These are phyloP conservation scores for Wickerhamomyces bovis DNA, from an alignment of 805 yeast species.

Conservation along the genomic window DNA sequence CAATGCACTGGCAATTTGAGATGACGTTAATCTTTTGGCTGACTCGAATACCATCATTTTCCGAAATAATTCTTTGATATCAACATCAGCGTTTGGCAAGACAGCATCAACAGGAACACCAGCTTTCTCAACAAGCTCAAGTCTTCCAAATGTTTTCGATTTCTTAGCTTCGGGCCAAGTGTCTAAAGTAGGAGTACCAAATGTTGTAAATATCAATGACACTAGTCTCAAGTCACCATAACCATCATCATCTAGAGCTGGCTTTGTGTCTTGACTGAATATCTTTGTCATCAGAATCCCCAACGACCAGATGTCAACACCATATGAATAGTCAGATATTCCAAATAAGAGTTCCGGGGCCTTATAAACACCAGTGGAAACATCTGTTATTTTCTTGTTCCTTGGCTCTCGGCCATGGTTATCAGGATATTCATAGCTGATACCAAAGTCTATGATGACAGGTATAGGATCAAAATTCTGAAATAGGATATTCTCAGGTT, in stretches of 20 bases:
- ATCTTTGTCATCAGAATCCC: conserved; percentile 59
- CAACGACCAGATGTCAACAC: conserved; percentile 67
- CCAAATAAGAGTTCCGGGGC: conserved; percentile 74
- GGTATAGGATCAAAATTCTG: conserved; percentile 26
- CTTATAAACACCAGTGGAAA: conserved; percentile 61
- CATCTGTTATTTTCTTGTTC: conserved; percentile 39
- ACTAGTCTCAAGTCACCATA: conserved; percentile 54
- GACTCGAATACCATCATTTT: conserved; percentile 40
- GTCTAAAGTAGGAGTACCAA: conserved; percentile 57
- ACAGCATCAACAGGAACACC: conserved; percentile 22
- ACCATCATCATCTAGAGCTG: conserved; percentile 33
- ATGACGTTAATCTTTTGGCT: conserved; percentile 26
- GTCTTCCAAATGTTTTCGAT: conserved; percentile 30
- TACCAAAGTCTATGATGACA: conserved; percentile 38
- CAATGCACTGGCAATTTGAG: conserved; percentile 10
- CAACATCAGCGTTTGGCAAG: conserved; percentile 30
- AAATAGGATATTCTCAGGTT: conserved; percentile 73
- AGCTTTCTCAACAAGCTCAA: conserved; percentile 23
- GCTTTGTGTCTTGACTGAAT: conserved; percentile 33
- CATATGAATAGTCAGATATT: conserved; percentile 42
- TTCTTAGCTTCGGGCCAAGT: conserved; percentile 38
- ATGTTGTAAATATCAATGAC: conserved; percentile 43
- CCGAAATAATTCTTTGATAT: conserved; percentile 27
- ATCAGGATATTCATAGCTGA: conserved; percentile 33
- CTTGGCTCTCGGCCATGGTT: conserved; percentile 57